Conservation (phyloP, 2,329 filamentous ascomycete genomes). For the Metarhizium sp. region DNA sequence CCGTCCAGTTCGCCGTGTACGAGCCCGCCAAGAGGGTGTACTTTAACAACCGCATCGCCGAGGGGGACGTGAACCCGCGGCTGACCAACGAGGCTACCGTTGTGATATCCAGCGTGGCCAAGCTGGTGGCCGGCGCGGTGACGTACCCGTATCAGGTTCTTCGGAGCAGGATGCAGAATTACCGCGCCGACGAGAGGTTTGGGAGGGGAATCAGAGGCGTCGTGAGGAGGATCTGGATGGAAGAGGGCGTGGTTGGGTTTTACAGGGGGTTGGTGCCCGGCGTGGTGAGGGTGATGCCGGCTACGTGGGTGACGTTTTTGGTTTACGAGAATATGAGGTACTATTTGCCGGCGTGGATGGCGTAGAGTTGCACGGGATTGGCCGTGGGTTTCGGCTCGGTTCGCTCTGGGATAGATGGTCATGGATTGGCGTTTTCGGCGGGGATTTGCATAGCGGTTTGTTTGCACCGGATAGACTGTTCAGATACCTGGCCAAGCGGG, state of each 20-base stretch:
- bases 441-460: too few species aligned
- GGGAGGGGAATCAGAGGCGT: conserved; percentile 63
- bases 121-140: conserved; percentile 77
- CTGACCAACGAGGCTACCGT: conserved; percentile 70
- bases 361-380: not conserved
- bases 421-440: too few species aligned
- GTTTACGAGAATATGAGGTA: conserved; percentile 91
- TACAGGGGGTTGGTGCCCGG: conserved; percentile 88
- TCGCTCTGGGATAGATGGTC: too few species aligned
- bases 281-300: conserved; percentile 82
- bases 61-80: not conserved
- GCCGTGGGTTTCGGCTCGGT: too few species aligned
- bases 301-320: conserved; percentile 92
- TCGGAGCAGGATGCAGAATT: conserved; percentile 79
- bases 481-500: too few species aligned
- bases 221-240: conserved; percentile 60
- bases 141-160: conserved; percentile 97
- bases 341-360: conserved; percentile 45
- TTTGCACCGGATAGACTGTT: too few species aligned
- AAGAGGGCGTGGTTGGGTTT: conserved; percentile 75
- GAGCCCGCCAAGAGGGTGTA: conserved; percentile 57
- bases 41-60: conserved; percentile 21
- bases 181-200: conserved; percentile 69
- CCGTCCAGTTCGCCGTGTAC: conserved; percentile 93
- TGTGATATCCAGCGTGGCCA: conserved; percentile 69